These are phyloP conservation scores for Diplocarpon rosae DNA, from an alignment of 2,329 filamentous ascomycete species.

Conservation along the genomic window DNA sequence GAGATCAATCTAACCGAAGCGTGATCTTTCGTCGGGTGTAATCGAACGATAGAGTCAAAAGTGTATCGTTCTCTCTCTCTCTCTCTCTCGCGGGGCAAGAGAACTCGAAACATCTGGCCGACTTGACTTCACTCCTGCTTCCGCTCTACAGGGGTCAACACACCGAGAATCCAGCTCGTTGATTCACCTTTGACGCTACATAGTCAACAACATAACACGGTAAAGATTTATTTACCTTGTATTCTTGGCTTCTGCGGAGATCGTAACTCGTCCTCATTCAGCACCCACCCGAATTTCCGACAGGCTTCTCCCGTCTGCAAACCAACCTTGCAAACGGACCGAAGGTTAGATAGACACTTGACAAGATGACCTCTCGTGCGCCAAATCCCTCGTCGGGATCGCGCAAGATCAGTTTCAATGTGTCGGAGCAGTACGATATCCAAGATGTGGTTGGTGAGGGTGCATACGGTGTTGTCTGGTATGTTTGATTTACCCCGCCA, in stretches of 20 bases:
- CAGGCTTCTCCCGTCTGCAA: background rate
- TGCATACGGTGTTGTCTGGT: slow-evolving; percentile 98
- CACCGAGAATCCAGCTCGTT: too few species aligned
- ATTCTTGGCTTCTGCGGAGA: background rate
- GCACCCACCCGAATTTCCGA: background rate
- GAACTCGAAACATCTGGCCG: too few species aligned
- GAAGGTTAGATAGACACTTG: background rate
- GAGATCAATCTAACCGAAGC: too few species aligned
- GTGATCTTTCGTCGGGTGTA: too few species aligned
- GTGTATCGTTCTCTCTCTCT: too few species aligned
- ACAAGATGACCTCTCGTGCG: slow-evolving; percentile 34
- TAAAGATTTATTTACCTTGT: background rate
- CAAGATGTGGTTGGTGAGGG: slow-evolving; percentile 98
- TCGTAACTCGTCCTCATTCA: background rate
- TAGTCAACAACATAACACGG: background rate
- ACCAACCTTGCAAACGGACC: background rate
- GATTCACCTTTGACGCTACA: background rate
- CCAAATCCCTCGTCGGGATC: slow-evolving; percentile 42
- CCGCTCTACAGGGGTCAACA: too few species aligned
- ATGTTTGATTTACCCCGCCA: slow-evolving; percentile 30
- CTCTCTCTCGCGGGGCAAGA: too few species aligned
- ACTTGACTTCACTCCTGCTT: too few species aligned
- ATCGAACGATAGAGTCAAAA: too few species aligned
- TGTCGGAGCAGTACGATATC: slow-evolving; percentile 98
- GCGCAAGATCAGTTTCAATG: slow-evolving; percentile 98